Evolutionary conservation across 73 alveolate species (phyloP).

Genomic region (Blepharisma stoltei): DNA sequence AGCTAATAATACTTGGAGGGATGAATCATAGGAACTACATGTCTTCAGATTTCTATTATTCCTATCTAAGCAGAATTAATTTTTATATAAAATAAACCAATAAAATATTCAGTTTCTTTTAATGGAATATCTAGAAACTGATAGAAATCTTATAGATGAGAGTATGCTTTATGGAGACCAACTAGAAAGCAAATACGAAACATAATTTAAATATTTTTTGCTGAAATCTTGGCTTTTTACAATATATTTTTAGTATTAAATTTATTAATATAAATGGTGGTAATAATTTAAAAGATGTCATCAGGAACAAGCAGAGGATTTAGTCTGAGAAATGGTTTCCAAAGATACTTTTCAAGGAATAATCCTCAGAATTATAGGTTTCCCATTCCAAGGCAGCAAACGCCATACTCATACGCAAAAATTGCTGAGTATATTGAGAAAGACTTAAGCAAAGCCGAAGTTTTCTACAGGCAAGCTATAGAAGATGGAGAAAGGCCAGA

Average conservation of each 20-base stretch:
- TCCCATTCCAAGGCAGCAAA: constrained; percentile 18
- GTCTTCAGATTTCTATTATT: not conserved
- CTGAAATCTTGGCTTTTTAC: too few species aligned
- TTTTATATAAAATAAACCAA: too few species aligned
- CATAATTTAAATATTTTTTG: too few species aligned
- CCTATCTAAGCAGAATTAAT: too few species aligned
- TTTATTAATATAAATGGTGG: too few species aligned
- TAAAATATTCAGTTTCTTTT: too few species aligned
- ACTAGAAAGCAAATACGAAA: too few species aligned
- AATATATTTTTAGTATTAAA: too few species aligned
- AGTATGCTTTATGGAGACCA: too few species aligned
- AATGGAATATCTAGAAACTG: too few species aligned
- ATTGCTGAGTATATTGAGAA: constrained; percentile 31
- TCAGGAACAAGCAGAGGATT: constrained; percentile 5
- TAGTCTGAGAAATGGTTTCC: not conserved
- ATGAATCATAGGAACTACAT: not conserved
- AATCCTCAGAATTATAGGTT: too few species aligned
- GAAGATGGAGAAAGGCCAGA: constrained; percentile 21
- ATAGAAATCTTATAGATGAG: too few species aligned
- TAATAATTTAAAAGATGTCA: not conserved
- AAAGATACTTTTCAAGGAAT: not conserved
- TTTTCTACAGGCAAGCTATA: constrained; percentile 26
- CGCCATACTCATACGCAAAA: constrained; percentile 21
- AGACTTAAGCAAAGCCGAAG: constrained; percentile 27
- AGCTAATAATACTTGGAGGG: not conserved